Conservation (phyloP, 345 rosid species). For the Brassica incana region DNA sequence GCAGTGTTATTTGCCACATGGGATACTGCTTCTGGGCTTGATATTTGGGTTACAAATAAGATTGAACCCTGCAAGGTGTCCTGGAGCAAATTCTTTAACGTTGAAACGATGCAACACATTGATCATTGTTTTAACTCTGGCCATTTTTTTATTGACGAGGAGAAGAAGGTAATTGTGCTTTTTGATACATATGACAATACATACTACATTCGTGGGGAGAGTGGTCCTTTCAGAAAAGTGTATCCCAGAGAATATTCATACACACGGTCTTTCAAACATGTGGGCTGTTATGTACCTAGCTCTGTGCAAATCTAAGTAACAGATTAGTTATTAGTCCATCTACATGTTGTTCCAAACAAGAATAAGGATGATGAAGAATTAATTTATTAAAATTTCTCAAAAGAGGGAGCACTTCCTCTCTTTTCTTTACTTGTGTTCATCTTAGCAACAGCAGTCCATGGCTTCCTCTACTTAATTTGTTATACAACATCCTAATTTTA, state of each 20-base stretch:
- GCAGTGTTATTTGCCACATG: neutral
- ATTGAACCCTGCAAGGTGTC: neutral
- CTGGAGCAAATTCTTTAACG: neutral
- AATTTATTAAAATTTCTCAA: neutral
- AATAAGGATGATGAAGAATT: neutral
- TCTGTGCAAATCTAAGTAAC: neutral
- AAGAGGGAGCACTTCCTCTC: neutral
- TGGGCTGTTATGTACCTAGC: neutral
- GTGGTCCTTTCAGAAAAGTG: neutral
- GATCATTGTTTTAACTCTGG: neutral
- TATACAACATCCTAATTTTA: neutral
- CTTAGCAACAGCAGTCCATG: neutral
- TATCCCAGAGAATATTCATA: neutral
- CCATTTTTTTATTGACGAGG: neutral
- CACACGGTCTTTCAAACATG: neutral
- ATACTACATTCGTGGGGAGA: neutral
- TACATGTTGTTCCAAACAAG: neutral
- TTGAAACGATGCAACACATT: neutral
- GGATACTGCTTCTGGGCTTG: neutral
- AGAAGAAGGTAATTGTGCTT: neutral
- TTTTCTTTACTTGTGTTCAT: neutral
- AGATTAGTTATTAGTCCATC: neutral
- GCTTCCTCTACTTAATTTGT: neutral
- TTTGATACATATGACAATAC: neutral
- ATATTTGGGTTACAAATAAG: conserved; percentile 6